These are phyloP conservation scores for Orbilia blumenaviensis DNA, from an alignment of 2,329 filamentous ascomycete genomes.

Conservation along the genomic window DNA sequence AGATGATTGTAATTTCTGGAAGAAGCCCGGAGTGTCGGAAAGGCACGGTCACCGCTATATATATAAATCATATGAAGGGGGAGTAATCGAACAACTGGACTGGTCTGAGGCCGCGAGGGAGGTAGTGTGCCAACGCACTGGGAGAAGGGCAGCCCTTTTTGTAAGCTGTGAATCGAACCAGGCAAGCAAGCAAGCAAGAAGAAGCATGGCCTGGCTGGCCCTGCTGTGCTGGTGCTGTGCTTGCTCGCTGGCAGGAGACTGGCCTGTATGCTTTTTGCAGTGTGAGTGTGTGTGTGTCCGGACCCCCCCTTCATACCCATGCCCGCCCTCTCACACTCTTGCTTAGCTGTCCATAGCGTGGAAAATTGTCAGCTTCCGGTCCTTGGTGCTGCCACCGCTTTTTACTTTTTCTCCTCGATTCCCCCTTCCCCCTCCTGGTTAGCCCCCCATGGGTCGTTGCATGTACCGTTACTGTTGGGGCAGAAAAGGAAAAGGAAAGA, in stretches of 20 bases:
- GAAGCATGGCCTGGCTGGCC: too few species aligned
- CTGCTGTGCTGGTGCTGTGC: conserved; percentile 29
- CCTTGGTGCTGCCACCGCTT: conserved; percentile 49
- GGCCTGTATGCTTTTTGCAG: conserved; percentile 5
- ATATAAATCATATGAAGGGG: conserved; percentile 39
- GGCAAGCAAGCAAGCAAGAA: too few species aligned
- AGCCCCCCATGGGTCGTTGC: conserved; percentile 52
- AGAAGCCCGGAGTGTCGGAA: conserved; percentile 32
- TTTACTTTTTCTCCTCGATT: conserved; percentile 46
- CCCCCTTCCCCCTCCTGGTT: conserved; percentile 39
- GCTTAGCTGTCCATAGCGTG: conserved; percentile 53
- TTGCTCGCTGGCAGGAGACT: conserved; percentile 15
- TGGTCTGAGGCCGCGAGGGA: conserved; percentile 36
- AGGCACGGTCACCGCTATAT: conserved; percentile 16
- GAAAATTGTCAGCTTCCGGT: conserved; percentile 53
- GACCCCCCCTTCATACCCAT: conserved; percentile 30
- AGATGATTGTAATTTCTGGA: conserved; percentile 22
- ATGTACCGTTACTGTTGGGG: conserved; percentile 55
- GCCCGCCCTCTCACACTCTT: conserved; percentile 20
- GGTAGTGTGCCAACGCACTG: conserved; percentile 44
- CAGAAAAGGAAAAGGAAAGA: conserved; percentile 55
- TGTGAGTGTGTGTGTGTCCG: conserved; percentile 29
- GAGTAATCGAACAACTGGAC: conserved; percentile 13
- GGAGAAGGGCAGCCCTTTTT: conserved; percentile 49
- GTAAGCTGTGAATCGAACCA: conserved; percentile 45